These are phyloP conservation scores for Marchantia polymorpha DNA, from an alignment of 225 moss, liverwort and hornwort genomes.

Conservation along the genomic window DNA sequence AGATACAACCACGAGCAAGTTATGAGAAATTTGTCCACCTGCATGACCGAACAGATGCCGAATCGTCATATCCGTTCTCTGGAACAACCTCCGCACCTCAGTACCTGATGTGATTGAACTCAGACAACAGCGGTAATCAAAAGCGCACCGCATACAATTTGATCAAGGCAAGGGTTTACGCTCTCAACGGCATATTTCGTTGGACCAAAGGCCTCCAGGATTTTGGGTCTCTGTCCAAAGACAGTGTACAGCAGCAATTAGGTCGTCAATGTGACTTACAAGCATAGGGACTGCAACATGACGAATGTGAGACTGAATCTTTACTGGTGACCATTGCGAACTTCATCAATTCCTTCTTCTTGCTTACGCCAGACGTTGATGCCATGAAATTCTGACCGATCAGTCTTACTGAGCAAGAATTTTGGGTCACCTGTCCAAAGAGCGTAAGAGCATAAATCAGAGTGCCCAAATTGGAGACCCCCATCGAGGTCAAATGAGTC, in stretches of 20 bases:
- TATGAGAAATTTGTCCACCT: slow-evolving; percentile 36
- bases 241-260: not conserved
- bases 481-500: slow-evolving; percentile 44
- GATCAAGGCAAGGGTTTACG: slow-evolving; percentile 4
- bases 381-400: not conserved
- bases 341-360: too few species aligned
- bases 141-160: not conserved
- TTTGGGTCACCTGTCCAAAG: slow-evolving; percentile 50
- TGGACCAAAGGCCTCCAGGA: slow-evolving; percentile 53
- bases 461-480: slow-evolving; percentile 42
- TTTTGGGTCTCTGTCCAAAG: slow-evolving; percentile 41
- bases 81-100: not conserved
- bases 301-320: too few species aligned
- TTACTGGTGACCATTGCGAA: too few species aligned
- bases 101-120: not conserved
- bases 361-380: not conserved
- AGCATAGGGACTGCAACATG: not conserved
- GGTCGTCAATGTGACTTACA: not conserved
- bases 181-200: slow-evolving; percentile 22
- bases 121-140: not conserved
- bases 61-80: not conserved
- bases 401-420: not conserved
- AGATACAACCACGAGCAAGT: slow-evolving; percentile 32
- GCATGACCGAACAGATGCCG: not conserved
- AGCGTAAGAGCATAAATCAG: slow-evolving; percentile 45